Evolutionary conservation across 148 eudicot species (phyloP).

Genomic region (Bassia scoparia): DNA sequence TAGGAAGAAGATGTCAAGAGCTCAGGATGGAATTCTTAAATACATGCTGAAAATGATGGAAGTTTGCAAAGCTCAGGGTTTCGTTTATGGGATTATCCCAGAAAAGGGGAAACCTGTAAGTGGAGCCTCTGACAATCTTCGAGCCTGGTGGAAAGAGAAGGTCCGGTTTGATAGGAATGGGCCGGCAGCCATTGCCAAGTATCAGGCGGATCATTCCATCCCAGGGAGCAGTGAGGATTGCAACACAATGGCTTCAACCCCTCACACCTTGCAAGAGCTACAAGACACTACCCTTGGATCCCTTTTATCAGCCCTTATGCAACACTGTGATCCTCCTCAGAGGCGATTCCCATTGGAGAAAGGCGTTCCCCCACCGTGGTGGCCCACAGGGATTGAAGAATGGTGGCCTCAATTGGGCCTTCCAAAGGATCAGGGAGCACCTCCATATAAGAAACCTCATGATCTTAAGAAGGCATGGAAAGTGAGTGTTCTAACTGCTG

Average conservation of each 20-base stretch:
- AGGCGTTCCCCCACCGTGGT: slow-evolving; percentile 62
- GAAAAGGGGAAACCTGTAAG: slow-evolving; percentile 62
- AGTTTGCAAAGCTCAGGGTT: slow-evolving; percentile 60
- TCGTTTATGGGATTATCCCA: slow-evolving; percentile 57
- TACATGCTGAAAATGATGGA: slow-evolving; percentile 66
- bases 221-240: slow-evolving; percentile 39
- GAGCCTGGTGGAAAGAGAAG: slow-evolving; percentile 68
- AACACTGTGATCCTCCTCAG: slow-evolving; percentile 60
- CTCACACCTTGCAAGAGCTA: slow-evolving; percentile 52
- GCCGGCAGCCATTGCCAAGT: slow-evolving; percentile 54
- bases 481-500: slow-evolving; percentile 49
- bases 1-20: slow-evolving; percentile 51
- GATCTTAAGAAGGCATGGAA: slow-evolving; percentile 59
- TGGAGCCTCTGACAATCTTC: slow-evolving; percentile 61
- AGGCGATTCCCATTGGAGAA: slow-evolving; percentile 61
- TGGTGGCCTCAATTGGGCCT: slow-evolving; percentile 53
- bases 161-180: slow-evolving; percentile 57
- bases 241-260: slow-evolving; percentile 29
- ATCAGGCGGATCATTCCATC: slow-evolving; percentile 42
- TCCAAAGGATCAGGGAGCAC: slow-evolving; percentile 52
- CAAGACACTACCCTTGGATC: slow-evolving; percentile 66
- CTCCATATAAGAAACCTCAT: slow-evolving; percentile 56
- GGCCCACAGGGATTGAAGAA: slow-evolving; percentile 55
- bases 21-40: slow-evolving; percentile 47
- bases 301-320: slow-evolving; percentile 56